Percentiles rank a stretch among this genome's conserved stretches.
Conservation (phyloP, 2,329 filamentous ascomycete species). For the Xylaria digitata region DNA sequence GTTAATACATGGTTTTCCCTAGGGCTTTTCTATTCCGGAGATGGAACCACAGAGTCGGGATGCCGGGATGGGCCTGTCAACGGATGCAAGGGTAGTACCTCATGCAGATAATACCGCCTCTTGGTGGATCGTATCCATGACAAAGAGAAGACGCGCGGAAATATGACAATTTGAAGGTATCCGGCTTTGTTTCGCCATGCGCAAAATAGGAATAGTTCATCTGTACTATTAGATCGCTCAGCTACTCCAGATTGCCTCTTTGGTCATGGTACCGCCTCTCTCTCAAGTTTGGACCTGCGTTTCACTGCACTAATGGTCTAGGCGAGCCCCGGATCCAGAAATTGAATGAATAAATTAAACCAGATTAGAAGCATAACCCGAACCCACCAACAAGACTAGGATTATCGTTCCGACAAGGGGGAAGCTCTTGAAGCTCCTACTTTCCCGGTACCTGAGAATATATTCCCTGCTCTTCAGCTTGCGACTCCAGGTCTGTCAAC, state of each 20-base stretch:
- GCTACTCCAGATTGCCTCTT: constrained; percentile 23
- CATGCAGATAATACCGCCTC: constrained; percentile 38
- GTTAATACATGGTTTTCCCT: constrained; percentile 18
- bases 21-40: constrained; percentile 20
- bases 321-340: constrained; percentile 11
- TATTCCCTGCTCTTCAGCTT: neutral
- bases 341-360: constrained; percentile 13
- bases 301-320: constrained; percentile 7
- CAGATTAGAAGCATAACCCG: constrained; percentile 28
- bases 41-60: constrained; percentile 38
- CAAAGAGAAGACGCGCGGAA: constrained; percentile 5
- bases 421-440: constrained; percentile 4
- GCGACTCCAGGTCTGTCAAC: neutral
- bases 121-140: constrained; percentile 33
- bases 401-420: constrained; percentile 11
- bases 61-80: constrained; percentile 36
- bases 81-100: constrained; percentile 32
- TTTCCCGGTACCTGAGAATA: constrained; percentile 4
- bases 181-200: constrained; percentile 19
- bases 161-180: constrained; percentile 9
- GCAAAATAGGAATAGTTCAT: constrained; percentile 30
- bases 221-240: constrained; percentile 20
- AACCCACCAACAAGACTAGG: constrained; percentile 37
- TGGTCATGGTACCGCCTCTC: constrained; percentile 11
- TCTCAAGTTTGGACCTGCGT: constrained; percentile 4